Evolutionary conservation across 2,329 filamentous ascomycete species (phyloP).

Genomic region (Didymella glomerata): DNA sequence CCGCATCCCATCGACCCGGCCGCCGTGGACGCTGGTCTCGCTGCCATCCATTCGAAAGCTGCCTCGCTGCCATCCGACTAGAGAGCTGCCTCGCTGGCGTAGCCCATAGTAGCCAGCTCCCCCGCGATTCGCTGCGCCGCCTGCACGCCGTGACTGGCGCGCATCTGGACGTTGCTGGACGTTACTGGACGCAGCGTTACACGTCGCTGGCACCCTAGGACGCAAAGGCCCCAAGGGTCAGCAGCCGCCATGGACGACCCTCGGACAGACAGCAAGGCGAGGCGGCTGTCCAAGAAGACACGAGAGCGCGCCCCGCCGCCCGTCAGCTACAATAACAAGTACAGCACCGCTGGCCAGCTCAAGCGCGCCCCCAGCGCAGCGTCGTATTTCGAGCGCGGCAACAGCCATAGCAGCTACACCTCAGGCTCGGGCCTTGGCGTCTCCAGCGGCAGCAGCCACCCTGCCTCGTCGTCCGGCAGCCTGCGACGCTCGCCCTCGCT

Average conservation of each 20-base stretch:
- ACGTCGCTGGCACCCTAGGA: constrained; percentile 7
- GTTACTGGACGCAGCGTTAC: constrained; percentile 1
- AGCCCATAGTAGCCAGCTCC: neutral
- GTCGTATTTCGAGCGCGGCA: constrained; percentile 31
- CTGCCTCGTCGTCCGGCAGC: constrained; percentile 1
- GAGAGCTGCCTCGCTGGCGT: neutral
- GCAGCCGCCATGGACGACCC: constrained; percentile 31
- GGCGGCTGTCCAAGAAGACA: constrained; percentile 29
- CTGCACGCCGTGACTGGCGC: constrained; percentile 12
- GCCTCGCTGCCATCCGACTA: neutral
- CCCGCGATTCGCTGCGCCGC: constrained; percentile 11
- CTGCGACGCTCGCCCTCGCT: constrained; percentile 31
- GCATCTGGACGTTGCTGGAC: constrained; percentile 9
- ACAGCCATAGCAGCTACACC: constrained; percentile 14
- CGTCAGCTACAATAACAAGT: constrained; percentile 28
- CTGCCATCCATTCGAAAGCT: neutral
- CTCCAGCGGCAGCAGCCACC: constrained; percentile 16
- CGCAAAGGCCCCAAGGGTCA: neutral
- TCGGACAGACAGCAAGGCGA: constrained; percentile 21
- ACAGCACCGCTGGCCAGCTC: constrained; percentile 17
- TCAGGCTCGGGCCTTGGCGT: constrained; percentile 25
- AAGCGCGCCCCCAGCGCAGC: constrained; percentile 32
- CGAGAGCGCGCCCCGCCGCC: constrained; percentile 28
- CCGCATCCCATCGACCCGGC: neutral
- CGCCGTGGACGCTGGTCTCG: neutral